These are phyloP conservation scores for Cladosporium phlei DNA, from an alignment of 2,329 filamentous ascomycete genomes.

Conservation along the genomic window DNA sequence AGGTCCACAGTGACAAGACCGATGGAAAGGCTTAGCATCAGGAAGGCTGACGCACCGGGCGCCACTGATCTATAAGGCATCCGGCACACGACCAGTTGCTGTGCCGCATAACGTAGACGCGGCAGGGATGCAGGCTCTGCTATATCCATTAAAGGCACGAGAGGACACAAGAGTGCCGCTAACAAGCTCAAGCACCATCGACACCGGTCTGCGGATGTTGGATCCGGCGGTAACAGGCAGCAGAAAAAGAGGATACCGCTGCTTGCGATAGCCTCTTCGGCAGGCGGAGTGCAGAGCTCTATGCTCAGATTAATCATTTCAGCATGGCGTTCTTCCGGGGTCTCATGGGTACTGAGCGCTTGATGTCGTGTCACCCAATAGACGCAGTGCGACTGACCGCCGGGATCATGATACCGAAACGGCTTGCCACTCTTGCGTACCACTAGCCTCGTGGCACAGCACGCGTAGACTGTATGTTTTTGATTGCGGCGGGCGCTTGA, in stretches of 20 bases:
- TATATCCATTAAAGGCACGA: neutral
- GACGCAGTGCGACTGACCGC: neutral
- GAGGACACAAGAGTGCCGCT: neutral
- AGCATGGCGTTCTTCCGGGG: neutral
- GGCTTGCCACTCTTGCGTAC: neutral
- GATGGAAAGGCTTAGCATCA: constrained; percentile 5
- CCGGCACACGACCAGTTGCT: constrained; percentile 6
- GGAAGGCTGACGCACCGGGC: constrained; percentile 5
- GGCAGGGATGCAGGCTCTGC: neutral
- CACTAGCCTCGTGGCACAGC: neutral
- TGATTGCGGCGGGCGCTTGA: neutral
- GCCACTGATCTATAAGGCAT: constrained; percentile 3
- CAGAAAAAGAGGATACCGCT: no score
- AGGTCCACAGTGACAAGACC: constrained; percentile 2
- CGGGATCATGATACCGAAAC: neutral
- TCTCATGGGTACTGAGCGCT: neutral
- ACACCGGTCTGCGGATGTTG: neutral
- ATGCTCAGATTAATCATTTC: neutral
- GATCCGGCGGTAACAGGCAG: no score
- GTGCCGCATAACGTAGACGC: neutral
- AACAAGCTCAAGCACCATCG: neutral
- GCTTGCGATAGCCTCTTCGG: no score
- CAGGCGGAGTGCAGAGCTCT: neutral
- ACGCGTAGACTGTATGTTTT: neutral
- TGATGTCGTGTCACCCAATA: neutral